Evolutionary conservation across 352 stramenopile genomes (phyloP).

Genomic region (Phytophthora quininea): DNA sequence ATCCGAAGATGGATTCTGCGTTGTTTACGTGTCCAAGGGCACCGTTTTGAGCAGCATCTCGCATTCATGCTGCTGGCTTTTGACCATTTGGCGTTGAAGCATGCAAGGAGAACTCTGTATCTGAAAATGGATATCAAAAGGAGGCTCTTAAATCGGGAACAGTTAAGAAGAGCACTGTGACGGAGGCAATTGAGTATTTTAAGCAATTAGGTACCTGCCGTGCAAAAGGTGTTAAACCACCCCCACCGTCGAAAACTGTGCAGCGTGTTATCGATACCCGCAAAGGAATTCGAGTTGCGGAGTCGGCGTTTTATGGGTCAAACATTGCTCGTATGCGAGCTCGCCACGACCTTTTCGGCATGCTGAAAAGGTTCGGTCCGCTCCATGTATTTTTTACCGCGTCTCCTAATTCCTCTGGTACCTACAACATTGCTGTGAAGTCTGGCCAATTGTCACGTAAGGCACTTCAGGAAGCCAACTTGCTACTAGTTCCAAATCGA

Average conservation of each 20-base stretch:
- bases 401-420: conserved; percentile 23
- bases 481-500: conserved; percentile 6
- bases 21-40: conserved; percentile 9
- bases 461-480: not conserved
- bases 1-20: conserved; percentile 16
- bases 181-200: conserved; percentile 13
- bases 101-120: conserved; percentile 17
- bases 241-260: not conserved
- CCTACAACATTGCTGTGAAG: conserved; percentile 6
- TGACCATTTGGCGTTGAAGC: conserved; percentile 14
- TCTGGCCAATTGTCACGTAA: not conserved
- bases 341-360: conserved; percentile 26
- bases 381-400: conserved; percentile 34
- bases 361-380: conserved; percentile 21
- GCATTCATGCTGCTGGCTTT: conserved; percentile 29
- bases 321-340: conserved; percentile 19
- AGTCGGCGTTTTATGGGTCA: conserved; percentile 23
- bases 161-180: not conserved
- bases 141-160: conserved; percentile 5
- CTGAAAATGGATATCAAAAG: conserved; percentile 15
- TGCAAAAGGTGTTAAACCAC: not conserved
- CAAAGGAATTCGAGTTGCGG: conserved; percentile 10
- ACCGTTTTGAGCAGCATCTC: conserved; percentile 23
- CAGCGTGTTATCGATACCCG: conserved; percentile 16
- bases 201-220: not conserved